Percentiles rank a stretch among this genome's conserved stretches.
phyloP scores from a whole-genome alignment of 345 rosid genomes.

The Geranium rotundifolium region DNA sequence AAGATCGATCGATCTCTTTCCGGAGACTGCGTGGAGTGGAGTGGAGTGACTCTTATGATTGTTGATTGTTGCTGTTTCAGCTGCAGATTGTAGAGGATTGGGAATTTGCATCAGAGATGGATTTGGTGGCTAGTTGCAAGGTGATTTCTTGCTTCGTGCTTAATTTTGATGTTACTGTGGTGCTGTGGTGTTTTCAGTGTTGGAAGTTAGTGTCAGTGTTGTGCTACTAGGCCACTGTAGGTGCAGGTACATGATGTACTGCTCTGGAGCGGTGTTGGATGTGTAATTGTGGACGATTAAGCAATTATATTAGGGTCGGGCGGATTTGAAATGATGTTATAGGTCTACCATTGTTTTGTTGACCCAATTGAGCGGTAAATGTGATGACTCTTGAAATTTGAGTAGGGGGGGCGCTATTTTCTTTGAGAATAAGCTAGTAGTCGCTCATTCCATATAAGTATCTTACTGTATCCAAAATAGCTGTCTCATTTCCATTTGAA shows the following conservation, averaged over 20 bases:
- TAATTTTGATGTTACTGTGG: background rate
- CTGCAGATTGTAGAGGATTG: conserved; percentile 16
- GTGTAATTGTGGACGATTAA: background rate
- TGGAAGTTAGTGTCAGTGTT: background rate
- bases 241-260: background rate
- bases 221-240: background rate
- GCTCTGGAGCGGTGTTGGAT: background rate
- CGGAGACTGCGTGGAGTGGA: conserved; percentile 17
- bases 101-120: conserved; percentile 42
- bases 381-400: background rate
- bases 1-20: conserved; percentile 31
- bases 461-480: too few species aligned
- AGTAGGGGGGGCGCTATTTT: background rate
- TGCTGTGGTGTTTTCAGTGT: background rate
- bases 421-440: too few species aligned
- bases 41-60: conserved; percentile 16
- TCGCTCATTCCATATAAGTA: too few species aligned
- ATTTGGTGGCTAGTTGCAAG: conserved; percentile 26
- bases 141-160: background rate
- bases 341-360: background rate
- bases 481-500: too few species aligned
- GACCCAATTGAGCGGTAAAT: background rate
- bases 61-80: conserved; percentile 18
- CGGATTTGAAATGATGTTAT: background rate
- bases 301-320: background rate